Evolutionary conservation across 176 grass and related monocot genomes (phyloP).

Genomic region (Aegilops bicornis): DNA sequence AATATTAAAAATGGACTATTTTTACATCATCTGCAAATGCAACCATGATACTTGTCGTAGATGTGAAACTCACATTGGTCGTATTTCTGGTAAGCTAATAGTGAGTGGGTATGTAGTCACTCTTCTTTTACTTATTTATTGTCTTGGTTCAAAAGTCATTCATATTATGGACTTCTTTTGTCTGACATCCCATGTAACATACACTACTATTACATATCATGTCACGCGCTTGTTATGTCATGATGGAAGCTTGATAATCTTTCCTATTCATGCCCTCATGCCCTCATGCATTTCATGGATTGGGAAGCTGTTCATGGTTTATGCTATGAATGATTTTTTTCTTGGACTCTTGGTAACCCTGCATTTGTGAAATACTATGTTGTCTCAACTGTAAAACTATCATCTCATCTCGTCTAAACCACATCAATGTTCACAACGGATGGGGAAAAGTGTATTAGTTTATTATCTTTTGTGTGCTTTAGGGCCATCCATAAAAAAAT

Average conservation of each 20-base stretch:
- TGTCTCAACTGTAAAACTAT: neutral
- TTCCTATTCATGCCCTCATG: neutral
- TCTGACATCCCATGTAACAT: neutral
- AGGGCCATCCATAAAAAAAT: too few species aligned
- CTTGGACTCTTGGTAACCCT: slow-evolving; percentile 11
- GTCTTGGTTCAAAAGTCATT: slow-evolving; percentile 1
- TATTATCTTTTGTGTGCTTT: neutral
- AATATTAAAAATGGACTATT: slow-evolving; percentile 23
- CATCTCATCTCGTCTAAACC: slow-evolving; percentile 8
- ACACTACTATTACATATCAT: neutral
- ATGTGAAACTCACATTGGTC: neutral
- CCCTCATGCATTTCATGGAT: neutral
- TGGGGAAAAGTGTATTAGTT: neutral
- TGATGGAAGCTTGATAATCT: slow-evolving; percentile 10
- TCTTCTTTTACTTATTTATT: neutral
- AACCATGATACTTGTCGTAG: neutral
- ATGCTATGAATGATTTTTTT: neutral
- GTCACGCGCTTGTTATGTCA: neutral
- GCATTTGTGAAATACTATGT: slow-evolving; percentile 3
- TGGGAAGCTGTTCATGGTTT: neutral
- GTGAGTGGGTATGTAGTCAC: neutral
- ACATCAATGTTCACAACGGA: neutral
- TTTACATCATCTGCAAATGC: slow-evolving; percentile 23
- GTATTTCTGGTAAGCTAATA: neutral
- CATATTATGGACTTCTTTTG: slow-evolving; percentile 13